Percentiles rank a stretch among this genome's conserved stretches.
phyloP scores from a whole-genome alignment of 768 basidiomycete species.

The Pulveroboletus sp. region DNA sequence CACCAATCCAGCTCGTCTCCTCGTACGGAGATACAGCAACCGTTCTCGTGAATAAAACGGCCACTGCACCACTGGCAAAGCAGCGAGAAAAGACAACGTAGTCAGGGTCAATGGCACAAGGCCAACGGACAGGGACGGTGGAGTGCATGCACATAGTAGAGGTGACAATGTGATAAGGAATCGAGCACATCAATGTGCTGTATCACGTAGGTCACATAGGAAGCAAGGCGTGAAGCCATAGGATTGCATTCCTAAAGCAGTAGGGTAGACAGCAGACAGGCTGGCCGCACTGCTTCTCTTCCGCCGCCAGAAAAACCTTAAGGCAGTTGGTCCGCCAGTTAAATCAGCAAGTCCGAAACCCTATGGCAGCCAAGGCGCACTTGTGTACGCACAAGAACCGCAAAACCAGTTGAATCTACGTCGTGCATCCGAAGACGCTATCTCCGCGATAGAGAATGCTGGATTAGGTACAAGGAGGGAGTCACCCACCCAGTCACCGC shows the following conservation, averaged over 20 bases:
- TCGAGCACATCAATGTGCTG: no score
- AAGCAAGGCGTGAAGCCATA: no score
- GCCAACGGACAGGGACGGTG: no score
- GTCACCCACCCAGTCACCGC: slow-evolving; percentile 25
- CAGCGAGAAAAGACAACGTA: slow-evolving; percentile 6
- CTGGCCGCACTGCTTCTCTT: slow-evolving; percentile 1
- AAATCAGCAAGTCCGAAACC: neutral
- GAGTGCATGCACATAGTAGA: no score
- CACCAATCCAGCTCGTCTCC: slow-evolving; percentile 7
- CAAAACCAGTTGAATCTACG: no score
- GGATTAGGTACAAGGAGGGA: neutral
- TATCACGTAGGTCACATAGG: no score
- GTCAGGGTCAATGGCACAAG: neutral
- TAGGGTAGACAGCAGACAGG: neutral
- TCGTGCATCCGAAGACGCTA: slow-evolving; percentile 13
- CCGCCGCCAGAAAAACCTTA: no score
- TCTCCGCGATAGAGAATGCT: slow-evolving; percentile 21
- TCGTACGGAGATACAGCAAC: slow-evolving; percentile 13
- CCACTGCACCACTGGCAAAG: slow-evolving; percentile 6
- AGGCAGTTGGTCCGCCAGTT: neutral
- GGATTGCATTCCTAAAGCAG: no score
- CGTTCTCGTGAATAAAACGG: neutral
- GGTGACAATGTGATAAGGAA: no score
- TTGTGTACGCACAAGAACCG: neutral
- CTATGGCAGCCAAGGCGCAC: neutral